These are phyloP conservation scores for Raffaelea arxii DNA, from an alignment of 2,329 filamentous ascomycete genomes.

Conservation along the genomic window DNA sequence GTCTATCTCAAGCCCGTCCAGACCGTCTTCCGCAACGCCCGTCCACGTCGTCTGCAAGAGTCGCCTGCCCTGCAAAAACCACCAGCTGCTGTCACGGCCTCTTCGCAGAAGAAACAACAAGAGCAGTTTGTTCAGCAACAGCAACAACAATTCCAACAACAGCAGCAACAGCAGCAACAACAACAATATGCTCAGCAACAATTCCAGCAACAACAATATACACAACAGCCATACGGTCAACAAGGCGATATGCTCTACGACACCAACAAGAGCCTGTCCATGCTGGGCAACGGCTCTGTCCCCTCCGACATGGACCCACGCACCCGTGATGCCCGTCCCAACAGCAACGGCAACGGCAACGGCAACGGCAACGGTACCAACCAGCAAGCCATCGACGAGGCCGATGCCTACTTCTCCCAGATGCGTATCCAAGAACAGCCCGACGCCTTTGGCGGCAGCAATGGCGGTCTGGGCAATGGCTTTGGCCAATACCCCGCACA, in stretches of 20 bases:
- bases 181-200: conserved; percentile 1
- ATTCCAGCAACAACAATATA: conserved; percentile 4
- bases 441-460: conserved; percentile 54
- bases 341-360: conserved; percentile 9
- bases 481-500: background rate
- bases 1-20: conserved; percentile 98
- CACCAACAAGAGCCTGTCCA: conserved; percentile 49
- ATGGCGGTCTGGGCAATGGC: conserved; percentile 23
- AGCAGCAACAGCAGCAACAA: conserved; percentile 3
- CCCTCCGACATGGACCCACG: conserved; percentile 39
- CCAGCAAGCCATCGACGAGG: conserved; percentile 67
- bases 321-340: conserved; percentile 17
- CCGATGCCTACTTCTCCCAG: conserved; percentile 81
- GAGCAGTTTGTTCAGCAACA: conserved; percentile 8
- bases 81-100: conserved; percentile 29
- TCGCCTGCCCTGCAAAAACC: conserved; percentile 79
- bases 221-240: conserved; percentile 27
- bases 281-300: conserved; percentile 45
- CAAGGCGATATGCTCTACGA: conserved; percentile 28
- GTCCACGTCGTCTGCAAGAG: conserved; percentile 68
- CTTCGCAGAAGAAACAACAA: conserved; percentile 7
- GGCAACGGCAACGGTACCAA: conserved; percentile 31
- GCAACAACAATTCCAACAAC: conserved; percentile 5
- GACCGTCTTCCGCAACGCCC: conserved; percentile 85
- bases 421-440: conserved; percentile 58